Conservation (phyloP, 176 grass and related monocot species). For the Rhynchospora tenuis region DNA sequence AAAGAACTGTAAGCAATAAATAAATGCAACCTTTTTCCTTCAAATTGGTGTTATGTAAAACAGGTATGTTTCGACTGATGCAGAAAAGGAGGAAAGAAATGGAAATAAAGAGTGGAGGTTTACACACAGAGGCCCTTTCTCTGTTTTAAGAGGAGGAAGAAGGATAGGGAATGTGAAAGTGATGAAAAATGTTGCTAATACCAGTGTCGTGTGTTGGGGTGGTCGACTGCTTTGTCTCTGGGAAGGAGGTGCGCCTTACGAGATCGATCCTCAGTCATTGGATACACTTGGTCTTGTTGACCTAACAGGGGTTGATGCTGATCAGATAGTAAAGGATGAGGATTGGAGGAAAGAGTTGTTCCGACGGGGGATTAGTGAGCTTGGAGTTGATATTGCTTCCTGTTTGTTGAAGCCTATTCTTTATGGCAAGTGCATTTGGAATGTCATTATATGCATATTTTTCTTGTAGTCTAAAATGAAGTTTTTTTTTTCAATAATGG, state of each 20-base stretch:
- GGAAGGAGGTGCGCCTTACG: slow-evolving; percentile 92
- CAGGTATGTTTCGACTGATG: slow-evolving; percentile 81
- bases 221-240: slow-evolving; percentile 76
- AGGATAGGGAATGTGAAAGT: slow-evolving; percentile 87
- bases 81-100: slow-evolving; percentile 59
- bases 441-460: background rate
- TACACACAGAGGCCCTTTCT: slow-evolving; percentile 93
- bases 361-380: slow-evolving; percentile 25
- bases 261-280: slow-evolving; percentile 53
- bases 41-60: background rate
- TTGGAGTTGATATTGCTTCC: slow-evolving; percentile 48
- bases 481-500: background rate
- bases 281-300: slow-evolving; percentile 62
- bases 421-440: slow-evolving; percentile 25
- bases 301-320: slow-evolving; percentile 21
- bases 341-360: background rate
- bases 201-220: slow-evolving; percentile 71
- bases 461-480: background rate
- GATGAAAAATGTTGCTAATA: slow-evolving; percentile 99
- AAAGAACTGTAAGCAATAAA: background rate
- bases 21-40: background rate
- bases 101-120: slow-evolving; percentile 53
- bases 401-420: slow-evolving; percentile 59
- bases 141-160: slow-evolving; percentile 59
- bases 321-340: background rate